Evolutionary conservation across 2,329 filamentous ascomycete genomes (phyloP).

Genomic region (Trichoderma gracile): DNA sequence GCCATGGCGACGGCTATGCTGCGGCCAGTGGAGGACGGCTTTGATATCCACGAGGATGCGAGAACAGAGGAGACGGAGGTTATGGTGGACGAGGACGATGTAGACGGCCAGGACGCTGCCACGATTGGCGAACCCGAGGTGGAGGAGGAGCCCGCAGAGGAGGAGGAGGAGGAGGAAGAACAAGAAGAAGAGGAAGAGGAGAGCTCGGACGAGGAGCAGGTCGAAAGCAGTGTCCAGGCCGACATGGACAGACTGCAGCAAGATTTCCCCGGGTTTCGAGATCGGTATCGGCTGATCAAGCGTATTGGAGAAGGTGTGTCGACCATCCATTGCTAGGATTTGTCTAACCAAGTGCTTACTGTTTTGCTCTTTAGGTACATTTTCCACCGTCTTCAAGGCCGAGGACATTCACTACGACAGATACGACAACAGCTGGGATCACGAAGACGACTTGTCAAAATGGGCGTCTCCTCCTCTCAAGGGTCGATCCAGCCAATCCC

Average conservation of each 20-base stretch:
- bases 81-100: constrained; percentile 47
- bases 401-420: constrained; percentile 85
- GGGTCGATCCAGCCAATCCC: constrained; percentile 42
- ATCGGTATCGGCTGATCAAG: constrained; percentile 88
- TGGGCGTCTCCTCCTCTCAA: constrained; percentile 71
- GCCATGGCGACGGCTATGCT: constrained; percentile 22
- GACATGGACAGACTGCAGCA: constrained; percentile 86
- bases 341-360: not conserved
- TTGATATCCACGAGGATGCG: constrained; percentile 53
- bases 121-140: constrained; percentile 33
- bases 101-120: constrained; percentile 32
- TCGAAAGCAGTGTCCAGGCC: constrained; percentile 70
- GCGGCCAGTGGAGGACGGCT: constrained; percentile 41
- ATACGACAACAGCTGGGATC: constrained; percentile 86
- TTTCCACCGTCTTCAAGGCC: constrained; percentile 98
- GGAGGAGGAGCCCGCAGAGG: constrained; percentile 33
- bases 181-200: constrained; percentile 44
- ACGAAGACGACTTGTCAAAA: constrained; percentile 64
- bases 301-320: constrained; percentile 87
- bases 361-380: constrained; percentile 67
- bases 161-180: constrained; percentile 33
- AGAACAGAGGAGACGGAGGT: constrained; percentile 53
- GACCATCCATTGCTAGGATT: not conserved
- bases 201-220: constrained; percentile 59
- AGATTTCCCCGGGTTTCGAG: constrained; percentile 79